phyloP scores from a whole-genome alignment of 2,329 filamentous ascomycete genomes.

The Cercospora zeina region DNA sequence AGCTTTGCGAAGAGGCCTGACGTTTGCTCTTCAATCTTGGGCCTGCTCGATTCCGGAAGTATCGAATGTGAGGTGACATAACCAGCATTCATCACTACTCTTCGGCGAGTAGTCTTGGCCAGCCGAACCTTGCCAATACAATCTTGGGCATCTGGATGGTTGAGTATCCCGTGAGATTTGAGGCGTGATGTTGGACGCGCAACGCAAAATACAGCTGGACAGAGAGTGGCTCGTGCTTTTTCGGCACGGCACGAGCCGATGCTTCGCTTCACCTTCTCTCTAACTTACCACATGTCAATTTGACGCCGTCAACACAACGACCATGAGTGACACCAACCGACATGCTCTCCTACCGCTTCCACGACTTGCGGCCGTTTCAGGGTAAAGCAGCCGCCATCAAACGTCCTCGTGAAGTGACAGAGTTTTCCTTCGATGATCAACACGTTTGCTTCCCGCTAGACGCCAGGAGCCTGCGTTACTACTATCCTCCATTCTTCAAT shows the following conservation, averaged over 20 bases:
- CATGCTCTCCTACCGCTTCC: constrained; percentile 58
- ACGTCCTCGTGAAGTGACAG: constrained; percentile 81
- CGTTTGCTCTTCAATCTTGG: neutral
- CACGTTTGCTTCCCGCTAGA: constrained; percentile 71
- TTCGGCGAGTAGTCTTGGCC: too few species aligned
- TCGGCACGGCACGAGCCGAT: neutral
- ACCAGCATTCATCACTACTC: neutral
- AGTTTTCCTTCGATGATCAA: constrained; percentile 87
- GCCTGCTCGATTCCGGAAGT: neutral
- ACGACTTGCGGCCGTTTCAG: constrained; percentile 68
- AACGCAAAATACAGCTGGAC: too few species aligned
- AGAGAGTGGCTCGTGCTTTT: neutral
- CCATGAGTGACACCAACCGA: neutral
- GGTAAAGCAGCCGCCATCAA: constrained; percentile 70
- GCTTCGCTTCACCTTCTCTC: constrained; percentile 1
- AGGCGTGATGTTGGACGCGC: too few species aligned
- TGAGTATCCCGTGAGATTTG: too few species aligned
- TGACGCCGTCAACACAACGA: neutral
- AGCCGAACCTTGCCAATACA: neutral
- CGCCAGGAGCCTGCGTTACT: constrained; percentile 64
- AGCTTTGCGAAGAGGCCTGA: too few species aligned
- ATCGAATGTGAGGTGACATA: neutral
- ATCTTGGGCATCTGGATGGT: neutral
- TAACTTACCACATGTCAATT: neutral
- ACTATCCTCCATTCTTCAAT: constrained; percentile 57